Evolutionary conservation across 2,329 filamentous ascomycete genomes (phyloP), one percentile per base, ranked within the genome.

Genomic region (Colletotrichum tamarilloi): DNA sequence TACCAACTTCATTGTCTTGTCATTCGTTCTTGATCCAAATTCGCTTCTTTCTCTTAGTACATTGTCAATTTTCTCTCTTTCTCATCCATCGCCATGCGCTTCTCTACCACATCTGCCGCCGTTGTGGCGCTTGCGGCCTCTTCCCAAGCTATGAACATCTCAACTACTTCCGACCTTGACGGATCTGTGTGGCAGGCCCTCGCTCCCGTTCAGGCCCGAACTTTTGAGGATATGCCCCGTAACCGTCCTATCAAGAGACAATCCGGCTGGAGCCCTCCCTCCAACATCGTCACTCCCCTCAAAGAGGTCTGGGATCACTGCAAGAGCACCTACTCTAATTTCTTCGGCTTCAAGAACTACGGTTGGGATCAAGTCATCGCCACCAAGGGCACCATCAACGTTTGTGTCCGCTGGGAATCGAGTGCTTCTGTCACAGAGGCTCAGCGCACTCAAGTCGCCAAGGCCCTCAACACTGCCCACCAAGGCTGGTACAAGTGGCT

Each of bases 361-460:
- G 80, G 80, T 19, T 81, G 80, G 80, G 80, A 82, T 8, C 80
- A 81, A 60, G 67, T 82, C 26, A 78, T 81, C 1, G 79, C 78
- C 9, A 77, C 73, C 46, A 75, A 80, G 16, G 71, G 69, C 55
- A 76, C 72, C 14, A 77, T 84, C 75, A 81, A 83, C 74, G 81
- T 83, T 76, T 86, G 84, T 65, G 84, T 86, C 5, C 82, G 85
- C 55, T 86, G 85, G 85, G 84, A 86, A 68, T 84, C 82, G 0
- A 79, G 75, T 28, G 75, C 79, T 5, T 76, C 78, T 1, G 80
- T 85, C 8, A 82, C 81, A 0, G 82, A 81, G 8, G 83, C 79
- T 1, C 81, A 85, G 71, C 83, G 85, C 16, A 77, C 77, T 16
- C 76, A 83, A 63, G 76, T 85, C 35, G 80, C 83, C 56, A 66